Evolutionary conservation across 2,329 filamentous ascomycete genomes (phyloP), one percentile per base, ranked within the genome.

Genomic region (Geoglossum cookeanum): DNA sequence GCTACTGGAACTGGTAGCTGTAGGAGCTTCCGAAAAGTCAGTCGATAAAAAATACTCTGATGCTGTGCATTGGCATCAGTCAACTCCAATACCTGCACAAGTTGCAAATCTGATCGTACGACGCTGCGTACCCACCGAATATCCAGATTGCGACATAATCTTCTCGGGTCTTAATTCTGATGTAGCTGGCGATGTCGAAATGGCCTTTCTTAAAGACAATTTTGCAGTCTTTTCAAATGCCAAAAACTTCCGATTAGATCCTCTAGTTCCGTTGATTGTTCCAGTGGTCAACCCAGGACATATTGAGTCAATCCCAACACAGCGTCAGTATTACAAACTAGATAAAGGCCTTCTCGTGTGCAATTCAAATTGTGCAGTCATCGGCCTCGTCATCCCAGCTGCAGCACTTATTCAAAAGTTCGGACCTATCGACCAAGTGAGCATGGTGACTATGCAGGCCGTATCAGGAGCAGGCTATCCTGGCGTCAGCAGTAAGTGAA

Each of bases 351-450:
- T 97, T 74, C 74, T 97, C 39, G 88, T 96, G 60, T 97, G 91
- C 78, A 97, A 97, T 75, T 94, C 88, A 62, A 97, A 97, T 75
- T 98, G 92, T 73, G 91, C 92, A 58, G 91, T 96, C 66, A 95
- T 97, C 65, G 91, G 91, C 53, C 81, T 97, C 59, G 92, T 96
- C 60, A 94, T 95, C 61, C 92, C 92, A 29, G 91, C 96, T 67
- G 89, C 89, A 11, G 91, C 91, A 15, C 80, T 97, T 39, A 86
- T 94, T 69, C 80, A 83, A 56, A 82, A 80, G 64, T 95, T 97
- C 65, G 92, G 91, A 49, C 82, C 84, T n/a, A 75, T 84, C 35
- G 76, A 79, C 62, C 72, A 77, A 65, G 85, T 95, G 63, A 84
- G 87, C 60, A 87, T 97, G 55, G 89, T 96, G 64, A 97, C 92